Evolutionary conservation across 208 protist species (phyloP).

Genomic region (Endotrypanum monterogeii): DNA sequence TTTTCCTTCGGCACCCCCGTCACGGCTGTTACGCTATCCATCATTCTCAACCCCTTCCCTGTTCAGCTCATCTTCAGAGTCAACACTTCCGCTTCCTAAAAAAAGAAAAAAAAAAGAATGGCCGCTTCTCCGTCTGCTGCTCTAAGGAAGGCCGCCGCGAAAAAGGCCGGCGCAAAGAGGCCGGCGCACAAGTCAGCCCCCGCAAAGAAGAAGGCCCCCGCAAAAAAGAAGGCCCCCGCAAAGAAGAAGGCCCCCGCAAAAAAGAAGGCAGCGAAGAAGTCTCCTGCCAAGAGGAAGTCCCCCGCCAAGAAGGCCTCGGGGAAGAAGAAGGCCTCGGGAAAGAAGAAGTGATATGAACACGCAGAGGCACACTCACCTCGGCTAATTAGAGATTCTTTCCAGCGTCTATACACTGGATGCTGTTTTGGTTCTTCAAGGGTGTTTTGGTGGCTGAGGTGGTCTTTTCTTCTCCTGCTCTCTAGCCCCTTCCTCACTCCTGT

Average conservation of each 20-base stretch:
- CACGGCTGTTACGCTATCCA: neutral
- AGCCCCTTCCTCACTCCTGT: too few species aligned
- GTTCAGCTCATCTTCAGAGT: neutral
- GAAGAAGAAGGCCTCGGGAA: neutral
- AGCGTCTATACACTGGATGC: too few species aligned
- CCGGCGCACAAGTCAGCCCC: conserved; percentile 29
- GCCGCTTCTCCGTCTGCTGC: conserved; percentile 18
- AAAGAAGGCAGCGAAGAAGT: too few species aligned
- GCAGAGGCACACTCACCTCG: neutral
- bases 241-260: conserved; percentile 29
- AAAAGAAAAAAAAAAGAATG: conserved; percentile 3
- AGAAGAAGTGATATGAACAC: neutral
- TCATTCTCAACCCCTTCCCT: neutral
- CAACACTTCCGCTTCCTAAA: neutral
- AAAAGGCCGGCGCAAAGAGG: conserved; percentile 22
- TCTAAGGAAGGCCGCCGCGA: conserved; percentile 30
- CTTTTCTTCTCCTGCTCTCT: neutral
- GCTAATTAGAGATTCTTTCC: neutral
- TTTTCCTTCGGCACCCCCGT: neutral
- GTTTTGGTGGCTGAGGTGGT: neutral
- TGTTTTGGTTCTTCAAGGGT: too few species aligned
- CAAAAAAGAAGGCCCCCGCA: conserved; percentile 1
- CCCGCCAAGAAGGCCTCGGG: neutral
- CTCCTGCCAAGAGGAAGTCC: conserved; percentile 22
- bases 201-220: conserved; percentile 27